Evolutionary conservation across 108 stramenopile species (phyloP).

Genomic region (Craspedostauros australis): DNA sequence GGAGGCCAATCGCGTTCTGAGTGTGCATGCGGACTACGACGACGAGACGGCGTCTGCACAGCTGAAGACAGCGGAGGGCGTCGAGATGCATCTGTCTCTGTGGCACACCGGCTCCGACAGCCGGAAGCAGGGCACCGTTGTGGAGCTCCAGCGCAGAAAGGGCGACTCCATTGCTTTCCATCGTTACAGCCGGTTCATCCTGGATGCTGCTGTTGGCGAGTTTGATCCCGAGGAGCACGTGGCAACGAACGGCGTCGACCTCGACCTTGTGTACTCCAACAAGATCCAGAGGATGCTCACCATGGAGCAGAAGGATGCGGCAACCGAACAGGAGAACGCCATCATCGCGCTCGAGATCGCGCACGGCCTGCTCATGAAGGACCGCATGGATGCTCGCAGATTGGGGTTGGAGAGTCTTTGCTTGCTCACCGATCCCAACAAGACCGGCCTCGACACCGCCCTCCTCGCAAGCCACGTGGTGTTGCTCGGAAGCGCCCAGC

Average conservation of each 20-base stretch:
- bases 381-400: constrained; percentile 78
- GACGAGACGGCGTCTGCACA: constrained; percentile 40
- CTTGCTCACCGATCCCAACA: constrained; percentile 71
- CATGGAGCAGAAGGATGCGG: constrained; percentile 18
- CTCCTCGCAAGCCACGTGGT: constrained; percentile 78
- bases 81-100: constrained; percentile 50
- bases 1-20: constrained; percentile 54
- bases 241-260: constrained; percentile 34
- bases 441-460: constrained; percentile 67
- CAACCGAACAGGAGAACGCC: constrained; percentile 51
- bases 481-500: constrained; percentile 58
- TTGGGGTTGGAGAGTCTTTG: constrained; percentile 78
- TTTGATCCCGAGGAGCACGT: constrained; percentile 44
- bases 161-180: constrained; percentile 77
- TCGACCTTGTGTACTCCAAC: constrained; percentile 34
- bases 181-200: constrained; percentile 58
- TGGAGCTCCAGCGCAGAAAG: constrained; percentile 74
- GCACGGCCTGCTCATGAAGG: constrained; percentile 75
- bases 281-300: constrained; percentile 39
- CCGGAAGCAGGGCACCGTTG: constrained; percentile 31
- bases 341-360: constrained; percentile 82
- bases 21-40: constrained; percentile 47
- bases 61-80: constrained; percentile 35
- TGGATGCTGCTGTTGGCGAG: constrained; percentile 76
- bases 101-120: constrained; percentile 26